Evolutionary conservation across 345 rosid species (phyloP).

Genomic region (Eucalyptus pauciflora): DNA sequence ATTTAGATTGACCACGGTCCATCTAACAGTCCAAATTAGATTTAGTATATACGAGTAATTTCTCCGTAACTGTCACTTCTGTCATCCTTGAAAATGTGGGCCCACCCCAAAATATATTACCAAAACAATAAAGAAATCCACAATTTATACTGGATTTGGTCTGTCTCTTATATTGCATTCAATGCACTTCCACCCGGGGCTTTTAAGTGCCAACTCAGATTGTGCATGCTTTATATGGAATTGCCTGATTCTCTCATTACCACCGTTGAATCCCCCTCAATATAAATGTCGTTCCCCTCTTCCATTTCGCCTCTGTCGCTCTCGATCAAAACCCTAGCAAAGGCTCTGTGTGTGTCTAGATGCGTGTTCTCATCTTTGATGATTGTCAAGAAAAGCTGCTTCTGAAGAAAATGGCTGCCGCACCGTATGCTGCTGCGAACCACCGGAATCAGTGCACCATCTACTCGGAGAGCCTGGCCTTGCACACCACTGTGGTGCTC

Average conservation of each 20-base stretch:
- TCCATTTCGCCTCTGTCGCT: background rate
- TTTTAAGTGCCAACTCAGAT: background rate
- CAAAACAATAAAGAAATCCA: background rate
- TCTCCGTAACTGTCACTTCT: background rate
- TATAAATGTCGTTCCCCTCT: background rate
- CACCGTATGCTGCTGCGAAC: background rate
- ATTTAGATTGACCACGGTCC: background rate
- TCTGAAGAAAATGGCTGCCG: background rate
- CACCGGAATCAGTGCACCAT: background rate
- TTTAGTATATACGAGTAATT: background rate
- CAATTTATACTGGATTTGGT: background rate
- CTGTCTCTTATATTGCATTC: background rate
- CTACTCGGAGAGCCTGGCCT: background rate
- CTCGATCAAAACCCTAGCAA: background rate
- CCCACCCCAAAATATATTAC: background rate
- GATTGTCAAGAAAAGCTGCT: background rate
- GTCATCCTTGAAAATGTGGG: background rate
- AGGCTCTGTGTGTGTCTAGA: background rate
- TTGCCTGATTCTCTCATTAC: background rate
- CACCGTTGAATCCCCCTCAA: background rate
- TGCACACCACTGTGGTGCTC: background rate
- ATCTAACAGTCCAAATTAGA: background rate
- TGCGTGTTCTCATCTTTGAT: background rate
- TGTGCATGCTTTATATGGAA: background rate
- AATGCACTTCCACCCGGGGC: background rate